Conservation (phyloP, 768 basidiomycete genomes). For the Leccinum pellstonianum region DNA sequence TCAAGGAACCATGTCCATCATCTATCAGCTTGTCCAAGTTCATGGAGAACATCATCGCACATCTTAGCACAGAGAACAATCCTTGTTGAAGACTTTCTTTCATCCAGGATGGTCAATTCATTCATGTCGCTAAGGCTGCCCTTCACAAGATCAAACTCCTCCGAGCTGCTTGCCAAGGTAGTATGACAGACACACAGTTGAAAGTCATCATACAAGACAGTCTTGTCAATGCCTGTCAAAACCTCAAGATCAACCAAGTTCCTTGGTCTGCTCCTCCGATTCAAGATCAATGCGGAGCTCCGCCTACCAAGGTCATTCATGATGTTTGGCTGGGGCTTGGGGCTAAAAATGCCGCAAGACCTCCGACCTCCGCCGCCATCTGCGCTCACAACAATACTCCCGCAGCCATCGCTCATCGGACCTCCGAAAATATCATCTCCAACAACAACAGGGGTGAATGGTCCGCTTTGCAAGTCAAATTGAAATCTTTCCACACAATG, state of each 20-base stretch:
- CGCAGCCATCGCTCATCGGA: not conserved
- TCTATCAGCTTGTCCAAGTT: not conserved
- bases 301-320: not conserved
- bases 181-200: too few species aligned
- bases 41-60: not conserved
- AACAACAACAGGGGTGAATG: not conserved
- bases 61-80: not conserved
- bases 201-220: not conserved
- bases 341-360: not conserved
- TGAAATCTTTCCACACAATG: not conserved
- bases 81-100: not conserved
- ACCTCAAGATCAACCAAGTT: not conserved
- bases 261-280: not conserved
- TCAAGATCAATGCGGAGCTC: not conserved
- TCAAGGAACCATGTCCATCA: not conserved
- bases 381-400: not conserved
- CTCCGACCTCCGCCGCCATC: not conserved
- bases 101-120: not conserved
- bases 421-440: not conserved
- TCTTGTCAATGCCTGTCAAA: not conserved
- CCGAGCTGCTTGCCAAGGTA: not conserved
- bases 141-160: not conserved
- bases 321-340: not conserved
- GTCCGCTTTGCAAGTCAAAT: not conserved
- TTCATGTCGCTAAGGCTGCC: not conserved